Conservation (phyloP, 169 alveolate genomes). For the Plasmodium malariae region DNA sequence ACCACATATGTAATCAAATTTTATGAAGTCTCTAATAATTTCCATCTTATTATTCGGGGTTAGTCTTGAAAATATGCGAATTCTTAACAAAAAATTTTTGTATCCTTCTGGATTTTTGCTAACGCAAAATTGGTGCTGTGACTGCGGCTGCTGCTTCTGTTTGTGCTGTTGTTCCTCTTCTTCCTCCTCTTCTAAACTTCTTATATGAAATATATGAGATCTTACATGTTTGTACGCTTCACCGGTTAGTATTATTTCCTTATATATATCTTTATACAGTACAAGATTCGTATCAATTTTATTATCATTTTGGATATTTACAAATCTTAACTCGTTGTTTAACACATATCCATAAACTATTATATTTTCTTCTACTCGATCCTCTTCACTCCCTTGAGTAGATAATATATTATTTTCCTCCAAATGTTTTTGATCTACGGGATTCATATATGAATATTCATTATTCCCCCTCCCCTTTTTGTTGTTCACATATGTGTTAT, state of each 20-base stretch:
- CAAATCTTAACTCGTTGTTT: constrained; percentile 27
- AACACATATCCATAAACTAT: constrained; percentile 50
- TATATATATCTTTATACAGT: constrained; percentile 39
- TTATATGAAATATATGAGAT: constrained; percentile 8
- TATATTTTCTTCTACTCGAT: constrained; percentile 25
- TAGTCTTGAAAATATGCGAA: constrained; percentile 86
- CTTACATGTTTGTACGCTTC: constrained; percentile 53
- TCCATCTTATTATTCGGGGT: constrained; percentile 91
- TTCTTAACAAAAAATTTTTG: constrained; percentile 64
- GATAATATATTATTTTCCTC: background rate
- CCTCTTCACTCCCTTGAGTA: constrained; percentile 12
- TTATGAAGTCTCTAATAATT: constrained; percentile 87
- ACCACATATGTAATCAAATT: constrained; percentile 89
- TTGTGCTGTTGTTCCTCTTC: background rate
- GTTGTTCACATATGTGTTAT: background rate
- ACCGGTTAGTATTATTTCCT: constrained; percentile 71
- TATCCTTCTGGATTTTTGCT: too few relatives aligned
- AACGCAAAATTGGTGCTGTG: too few relatives aligned
- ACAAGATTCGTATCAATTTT: constrained; percentile 20
- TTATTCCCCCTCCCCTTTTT: background rate
- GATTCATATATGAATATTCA: background rate
- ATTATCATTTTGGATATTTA: constrained; percentile 55
- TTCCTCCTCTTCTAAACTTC: constrained; percentile 18
- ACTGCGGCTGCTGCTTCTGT: too few relatives aligned
- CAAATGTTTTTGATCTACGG: background rate